These are phyloP conservation scores for Fusarium austroafricanum DNA, from an alignment of 2,329 filamentous ascomycete species.

Conservation along the genomic window DNA sequence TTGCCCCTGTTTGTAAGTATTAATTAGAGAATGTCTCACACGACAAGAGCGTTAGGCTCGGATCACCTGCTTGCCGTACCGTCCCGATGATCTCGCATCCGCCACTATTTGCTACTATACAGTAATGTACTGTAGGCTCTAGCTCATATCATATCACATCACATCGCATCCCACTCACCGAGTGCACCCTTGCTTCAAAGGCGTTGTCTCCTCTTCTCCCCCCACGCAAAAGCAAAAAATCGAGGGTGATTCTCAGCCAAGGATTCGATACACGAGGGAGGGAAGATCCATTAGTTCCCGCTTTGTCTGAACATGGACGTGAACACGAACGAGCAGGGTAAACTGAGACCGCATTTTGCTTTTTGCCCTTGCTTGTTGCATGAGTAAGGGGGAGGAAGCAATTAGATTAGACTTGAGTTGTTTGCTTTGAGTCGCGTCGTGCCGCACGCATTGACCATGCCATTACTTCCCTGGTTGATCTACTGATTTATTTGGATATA, in stretches of 20 bases:
- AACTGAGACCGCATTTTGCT: conserved; percentile 18
- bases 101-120: no score
- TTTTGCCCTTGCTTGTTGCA: conserved; percentile 6
- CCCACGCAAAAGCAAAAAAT: conserved; percentile 23
- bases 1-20: background rate
- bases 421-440: conserved; percentile 11
- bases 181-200: no score
- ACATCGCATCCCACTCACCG: conserved; percentile 2
- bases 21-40: conserved; percentile 18
- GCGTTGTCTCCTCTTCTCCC: conserved; percentile 2
- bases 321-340: no score
- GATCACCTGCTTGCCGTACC: conserved; percentile 32
- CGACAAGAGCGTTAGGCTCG: conserved; percentile 32
- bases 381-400: conserved; percentile 11
- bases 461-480: background rate
- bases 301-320: background rate
- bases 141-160: conserved; percentile 5
- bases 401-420: background rate
- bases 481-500: background rate
- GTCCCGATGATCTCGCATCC: conserved; percentile 39
- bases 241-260: conserved; percentile 24
- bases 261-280: conserved; percentile 29
- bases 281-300: conserved; percentile 34
- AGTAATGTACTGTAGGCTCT: no score
- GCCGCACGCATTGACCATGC: no score